Percentiles rank a stretch among this genome's conserved stretches.
phyloP scores from a whole-genome alignment of 495 filamentous ascomycete genomes.

The Talaromyces adpressus region DNA sequence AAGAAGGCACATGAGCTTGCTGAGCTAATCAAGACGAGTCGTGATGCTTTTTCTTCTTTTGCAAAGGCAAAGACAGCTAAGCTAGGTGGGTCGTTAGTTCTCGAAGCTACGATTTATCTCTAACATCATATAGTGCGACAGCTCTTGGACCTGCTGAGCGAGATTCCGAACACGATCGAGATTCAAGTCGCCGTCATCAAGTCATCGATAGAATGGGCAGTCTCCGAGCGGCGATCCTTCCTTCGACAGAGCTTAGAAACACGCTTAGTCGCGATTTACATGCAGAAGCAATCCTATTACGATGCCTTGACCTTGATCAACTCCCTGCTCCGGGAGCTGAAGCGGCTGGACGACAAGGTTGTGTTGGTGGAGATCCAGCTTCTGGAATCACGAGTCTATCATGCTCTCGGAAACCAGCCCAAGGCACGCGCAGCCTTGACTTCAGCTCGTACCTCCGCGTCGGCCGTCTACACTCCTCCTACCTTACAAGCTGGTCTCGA shows the following conservation, averaged over 20 bases:
- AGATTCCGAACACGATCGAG: constrained; percentile 87
- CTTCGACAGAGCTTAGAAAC: constrained; percentile 97
- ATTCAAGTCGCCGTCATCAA: constrained; percentile 90
- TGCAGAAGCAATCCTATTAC: constrained; percentile 94
- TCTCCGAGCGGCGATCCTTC: constrained; percentile 86
- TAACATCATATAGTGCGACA: constrained; percentile 67
- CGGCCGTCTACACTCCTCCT: constrained; percentile 94
- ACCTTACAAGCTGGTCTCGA: constrained; percentile 92
- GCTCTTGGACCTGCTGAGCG: constrained; percentile 89
- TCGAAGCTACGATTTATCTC: background rate
- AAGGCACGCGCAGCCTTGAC: constrained; percentile 95
- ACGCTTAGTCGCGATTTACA: constrained; percentile 85
- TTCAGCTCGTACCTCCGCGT: constrained; percentile 86
- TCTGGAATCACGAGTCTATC: constrained; percentile 92
- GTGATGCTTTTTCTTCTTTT: constrained; percentile 86
- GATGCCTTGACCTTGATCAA: constrained; percentile 96
- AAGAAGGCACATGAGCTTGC: constrained; percentile 85
- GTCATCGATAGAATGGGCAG: constrained; percentile 98
- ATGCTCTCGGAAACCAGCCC: constrained; percentile 91
- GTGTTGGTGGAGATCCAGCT: constrained; percentile 98
- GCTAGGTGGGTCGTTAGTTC: constrained; percentile 57
- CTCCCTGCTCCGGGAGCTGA: constrained; percentile 86
- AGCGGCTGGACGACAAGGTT: constrained; percentile 96
- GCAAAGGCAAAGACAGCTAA: constrained; percentile 99
- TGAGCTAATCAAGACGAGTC: constrained; percentile 82